Evolutionary conservation across 2,329 filamentous ascomycete species (phyloP).

Genomic region (Venturia effusa): DNA sequence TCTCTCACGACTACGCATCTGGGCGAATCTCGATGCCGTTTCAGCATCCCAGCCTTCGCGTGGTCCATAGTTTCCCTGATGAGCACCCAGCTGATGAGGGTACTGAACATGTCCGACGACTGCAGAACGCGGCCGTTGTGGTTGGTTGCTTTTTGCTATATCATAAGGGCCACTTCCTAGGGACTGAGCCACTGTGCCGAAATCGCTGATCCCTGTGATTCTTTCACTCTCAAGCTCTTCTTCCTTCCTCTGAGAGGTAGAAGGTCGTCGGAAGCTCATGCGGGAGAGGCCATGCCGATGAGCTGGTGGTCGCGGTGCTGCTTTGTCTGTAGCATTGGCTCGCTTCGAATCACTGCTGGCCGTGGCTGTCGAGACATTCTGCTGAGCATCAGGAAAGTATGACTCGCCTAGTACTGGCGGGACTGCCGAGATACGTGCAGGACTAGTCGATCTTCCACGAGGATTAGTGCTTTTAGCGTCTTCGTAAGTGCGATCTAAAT

Average conservation of each 20-base stretch:
- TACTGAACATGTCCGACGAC: slow-evolving; percentile 17
- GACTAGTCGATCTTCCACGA: slow-evolving; percentile 6
- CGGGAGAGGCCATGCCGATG: slow-evolving; percentile 5
- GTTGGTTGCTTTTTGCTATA: slow-evolving; percentile 18
- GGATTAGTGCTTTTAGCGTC: slow-evolving; percentile 20
- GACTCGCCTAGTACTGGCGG: not conserved
- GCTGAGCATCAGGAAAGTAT: slow-evolving; percentile 4
- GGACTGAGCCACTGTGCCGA: slow-evolving; percentile 30
- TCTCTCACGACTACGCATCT: slow-evolving; percentile 25
- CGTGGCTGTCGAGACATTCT: not conserved
- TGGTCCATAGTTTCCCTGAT: slow-evolving; percentile 20
- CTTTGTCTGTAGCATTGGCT: not conserved
- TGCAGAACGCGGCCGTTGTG: not conserved
- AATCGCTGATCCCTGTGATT: slow-evolving; percentile 23
- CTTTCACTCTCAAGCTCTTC: slow-evolving; percentile 15
- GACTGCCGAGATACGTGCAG: not conserved
- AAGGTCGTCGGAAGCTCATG: not conserved
- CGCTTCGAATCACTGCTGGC: not conserved
- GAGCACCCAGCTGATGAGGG: slow-evolving; percentile 24
- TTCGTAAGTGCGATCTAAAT: slow-evolving; percentile 24
- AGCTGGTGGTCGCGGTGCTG: not conserved
- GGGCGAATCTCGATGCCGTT: slow-evolving; percentile 25
- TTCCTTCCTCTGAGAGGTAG: slow-evolving; percentile 5
- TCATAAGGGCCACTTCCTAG: slow-evolving; percentile 35
- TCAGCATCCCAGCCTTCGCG: slow-evolving; percentile 25